Evolutionary conservation across 176 grass and related monocot species (phyloP).

Genomic region (Pharus latifolius): DNA sequence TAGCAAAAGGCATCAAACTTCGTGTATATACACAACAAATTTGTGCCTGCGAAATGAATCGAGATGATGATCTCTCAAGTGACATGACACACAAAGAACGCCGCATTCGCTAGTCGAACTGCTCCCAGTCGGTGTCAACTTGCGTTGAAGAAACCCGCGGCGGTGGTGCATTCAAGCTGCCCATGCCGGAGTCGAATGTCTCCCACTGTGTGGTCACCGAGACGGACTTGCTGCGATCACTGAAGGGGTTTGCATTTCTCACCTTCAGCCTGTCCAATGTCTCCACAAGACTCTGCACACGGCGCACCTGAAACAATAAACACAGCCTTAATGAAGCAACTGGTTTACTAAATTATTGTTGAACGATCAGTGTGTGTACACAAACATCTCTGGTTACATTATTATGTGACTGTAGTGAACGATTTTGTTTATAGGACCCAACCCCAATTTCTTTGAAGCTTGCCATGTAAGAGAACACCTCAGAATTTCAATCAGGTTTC

Average conservation of each 20-base stretch:
- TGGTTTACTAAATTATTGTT: neutral
- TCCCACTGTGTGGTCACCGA: conserved; percentile 67
- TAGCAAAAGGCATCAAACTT: conserved; percentile 13
- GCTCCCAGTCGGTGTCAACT: conserved; percentile 47
- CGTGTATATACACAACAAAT: conserved; percentile 30
- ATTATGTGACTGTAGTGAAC: neutral
- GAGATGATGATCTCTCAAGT: neutral
- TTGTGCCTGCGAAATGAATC: neutral
- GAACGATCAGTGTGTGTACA: neutral
- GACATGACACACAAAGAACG: conserved; percentile 13
- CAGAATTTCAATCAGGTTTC: too few relatives aligned
- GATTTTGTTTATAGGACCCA: neutral
- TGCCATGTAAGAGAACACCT: too few relatives aligned
- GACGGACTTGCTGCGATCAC: conserved; percentile 25
- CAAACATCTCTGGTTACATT: neutral
- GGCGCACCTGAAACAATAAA: conserved; percentile 35
- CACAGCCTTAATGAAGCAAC: neutral
- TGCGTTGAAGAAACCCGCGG: conserved; percentile 36
- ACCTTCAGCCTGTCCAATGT: conserved; percentile 55
- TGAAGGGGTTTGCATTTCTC: conserved; percentile 54
- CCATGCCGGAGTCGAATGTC: conserved; percentile 49
- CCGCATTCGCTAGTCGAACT: conserved; percentile 33
- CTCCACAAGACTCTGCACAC: conserved; percentile 53
- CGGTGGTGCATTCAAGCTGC: conserved; percentile 56
- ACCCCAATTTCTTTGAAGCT: neutral